Percentiles rank a stretch among this genome's conserved stretches.
phyloP scores from a whole-genome alignment of 345 rosid genomes.

The Gossypium longicalyx region DNA sequence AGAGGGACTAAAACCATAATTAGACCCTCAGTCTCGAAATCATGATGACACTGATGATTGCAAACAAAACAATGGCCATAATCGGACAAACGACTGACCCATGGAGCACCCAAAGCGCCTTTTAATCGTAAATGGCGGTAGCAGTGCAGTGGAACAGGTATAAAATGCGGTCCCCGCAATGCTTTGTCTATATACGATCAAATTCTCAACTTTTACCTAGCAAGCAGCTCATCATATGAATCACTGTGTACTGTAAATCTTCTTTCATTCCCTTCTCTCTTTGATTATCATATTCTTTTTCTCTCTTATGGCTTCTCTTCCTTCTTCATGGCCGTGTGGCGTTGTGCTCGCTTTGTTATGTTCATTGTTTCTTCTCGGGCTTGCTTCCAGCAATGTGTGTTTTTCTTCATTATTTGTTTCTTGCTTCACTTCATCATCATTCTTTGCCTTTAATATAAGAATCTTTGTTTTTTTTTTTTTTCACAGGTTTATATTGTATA shows the following conservation, averaged over 20 bases:
- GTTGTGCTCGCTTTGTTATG: conserved; percentile 22
- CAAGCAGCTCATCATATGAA: background rate
- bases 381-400: conserved; percentile 42
- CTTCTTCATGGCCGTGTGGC: conserved; percentile 6
- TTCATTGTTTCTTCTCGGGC: conserved; percentile 2
- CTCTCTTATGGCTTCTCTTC: conserved; percentile 25
- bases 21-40: background rate
- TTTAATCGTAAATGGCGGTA: background rate
- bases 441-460: background rate
- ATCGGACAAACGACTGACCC: background rate
- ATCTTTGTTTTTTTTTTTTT: background rate
- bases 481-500: conserved; percentile 50
- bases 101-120: conserved; percentile 14
- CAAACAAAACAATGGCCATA: conserved; percentile 4
- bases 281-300: background rate
- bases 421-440: conserved; percentile 6
- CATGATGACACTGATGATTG: background rate
- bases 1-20: too few relatives aligned
- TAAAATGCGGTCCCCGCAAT: conserved; percentile 17
- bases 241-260: background rate
- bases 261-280: conserved; percentile 2
- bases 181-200: background rate
- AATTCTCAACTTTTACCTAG: background rate
- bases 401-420: background rate
- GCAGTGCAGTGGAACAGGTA: conserved; percentile 7